Conservation (phyloP, 352 stramenopile species). For the Globisporangium parvum region DNA sequence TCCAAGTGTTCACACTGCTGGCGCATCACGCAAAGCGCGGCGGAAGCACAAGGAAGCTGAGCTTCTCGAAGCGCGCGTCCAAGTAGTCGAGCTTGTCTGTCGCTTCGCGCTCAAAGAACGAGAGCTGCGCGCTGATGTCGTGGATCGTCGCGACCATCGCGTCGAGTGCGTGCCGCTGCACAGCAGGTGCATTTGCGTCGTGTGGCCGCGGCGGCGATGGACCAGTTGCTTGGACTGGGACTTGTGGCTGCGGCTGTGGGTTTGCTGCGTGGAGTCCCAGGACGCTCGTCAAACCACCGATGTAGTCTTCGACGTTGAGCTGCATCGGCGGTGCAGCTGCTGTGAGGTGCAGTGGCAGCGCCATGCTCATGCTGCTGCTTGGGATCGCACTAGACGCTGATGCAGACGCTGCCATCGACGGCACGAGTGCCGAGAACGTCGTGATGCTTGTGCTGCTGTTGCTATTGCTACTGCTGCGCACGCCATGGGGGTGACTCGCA, state of each 20-base stretch:
- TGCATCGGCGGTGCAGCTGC: background rate
- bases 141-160: conserved; percentile 25
- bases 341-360: background rate
- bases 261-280: conserved; percentile 3
- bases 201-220: conserved; percentile 3
- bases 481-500: background rate
- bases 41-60: conserved; percentile 39
- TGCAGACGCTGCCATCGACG: background rate
- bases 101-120: conserved; percentile 48
- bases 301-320: conserved; percentile 27
- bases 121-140: conserved; percentile 38
- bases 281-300: conserved; percentile 18
- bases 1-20: background rate
- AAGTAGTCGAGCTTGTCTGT: conserved; percentile 51
- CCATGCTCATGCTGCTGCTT: background rate
- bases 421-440: background rate
- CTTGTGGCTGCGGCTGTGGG: conserved; percentile 7
- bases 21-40: conserved; percentile 15
- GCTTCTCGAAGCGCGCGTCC: conserved; percentile 55
- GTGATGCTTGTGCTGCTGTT: background rate
- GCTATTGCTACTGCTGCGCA: conserved; percentile 1
- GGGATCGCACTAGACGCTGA: background rate
- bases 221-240: background rate
- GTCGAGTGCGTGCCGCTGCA: conserved; percentile 18
- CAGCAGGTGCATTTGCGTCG: conserved; percentile 7